Base-by-base conservation (phyloP, 768 basidiomycete genomes). In the Termitomyces sp. region DNA sequence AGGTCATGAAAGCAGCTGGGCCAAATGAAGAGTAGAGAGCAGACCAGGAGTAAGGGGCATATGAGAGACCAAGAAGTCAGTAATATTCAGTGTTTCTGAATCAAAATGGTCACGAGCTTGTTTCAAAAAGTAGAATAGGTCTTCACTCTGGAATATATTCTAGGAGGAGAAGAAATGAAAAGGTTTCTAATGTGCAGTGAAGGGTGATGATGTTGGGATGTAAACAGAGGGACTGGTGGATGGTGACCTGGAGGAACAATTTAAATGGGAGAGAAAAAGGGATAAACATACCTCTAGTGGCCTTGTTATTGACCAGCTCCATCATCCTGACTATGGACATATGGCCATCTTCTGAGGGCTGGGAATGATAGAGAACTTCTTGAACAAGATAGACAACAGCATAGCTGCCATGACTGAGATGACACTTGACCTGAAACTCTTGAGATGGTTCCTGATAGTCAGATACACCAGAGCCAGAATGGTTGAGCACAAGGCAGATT, bases 61-160 rank as follows among this genome's bases (percentile, higher is more conserved):
- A 61, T 77, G 82, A 43, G 85, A 73, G 62, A 71, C 66, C 62
- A 76, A 69, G 61, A 72, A 68, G 65, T 77, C 75, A 63, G 75
- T 62, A 61, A 71, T 65, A 59, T 66, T 66, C 40, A 72, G 69
- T 25, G 74, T 62, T 58, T 81, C 77, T 10, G 80, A 75, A 56
- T 87, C 86, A 71, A 84, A 85, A 71, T 92, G 89, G 72, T 96
- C 94, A 70, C 90, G 87, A 60, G 92, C 86, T 77, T 97, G 93
- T 77, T 98, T 95, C 49, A 99, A 82, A 81, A 98, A 99, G 75
- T 95, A 99, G 73, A 95, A 99, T 62, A 98, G 78, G 72, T 99
- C 96, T 73, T 97, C 92, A 50, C 96, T n/a, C 96, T 16, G 95
- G 95, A 60, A 97, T 95, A 69, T 89, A 93, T 77, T 99, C 96